Evolutionary conservation across 352 stramenopile genomes (phyloP).

Genomic region (Peronospora farinosa): DNA sequence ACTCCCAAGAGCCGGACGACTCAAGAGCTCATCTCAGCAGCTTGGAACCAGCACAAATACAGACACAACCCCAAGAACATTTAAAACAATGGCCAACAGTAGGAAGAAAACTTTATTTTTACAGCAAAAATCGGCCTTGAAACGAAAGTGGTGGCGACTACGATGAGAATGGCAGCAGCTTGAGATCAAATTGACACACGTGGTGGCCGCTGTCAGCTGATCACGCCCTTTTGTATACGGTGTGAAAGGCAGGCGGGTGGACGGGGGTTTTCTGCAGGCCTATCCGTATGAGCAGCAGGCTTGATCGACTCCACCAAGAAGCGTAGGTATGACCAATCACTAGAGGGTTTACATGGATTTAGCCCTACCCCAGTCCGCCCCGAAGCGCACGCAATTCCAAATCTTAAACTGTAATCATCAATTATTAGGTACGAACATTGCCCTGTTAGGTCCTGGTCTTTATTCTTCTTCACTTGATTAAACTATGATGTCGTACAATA

Average conservation of each 20-base stretch:
- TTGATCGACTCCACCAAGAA: background rate
- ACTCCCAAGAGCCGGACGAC: constrained; percentile 16
- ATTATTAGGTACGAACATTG: background rate
- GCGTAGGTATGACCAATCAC: background rate
- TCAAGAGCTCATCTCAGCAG: constrained; percentile 14
- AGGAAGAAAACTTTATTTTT: constrained; percentile 12
- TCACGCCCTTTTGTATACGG: background rate
- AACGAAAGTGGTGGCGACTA: constrained; percentile 12
- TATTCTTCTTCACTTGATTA: background rate
- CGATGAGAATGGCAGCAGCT: background rate
- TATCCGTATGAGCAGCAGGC: no score
- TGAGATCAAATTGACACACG: constrained; percentile 3
- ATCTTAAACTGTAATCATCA: constrained; percentile 18
- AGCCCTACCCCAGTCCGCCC: constrained; percentile 9
- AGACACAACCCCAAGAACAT: background rate
- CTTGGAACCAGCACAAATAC: constrained; percentile 5
- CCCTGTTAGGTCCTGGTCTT: background rate
- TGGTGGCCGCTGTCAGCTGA: constrained; percentile 14
- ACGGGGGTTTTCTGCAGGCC: no score
- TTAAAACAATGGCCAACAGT: background rate
- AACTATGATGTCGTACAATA: background rate
- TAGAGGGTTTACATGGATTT: background rate
- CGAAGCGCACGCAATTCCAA: constrained; percentile 23
- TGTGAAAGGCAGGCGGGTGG: no score
- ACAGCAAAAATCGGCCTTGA: constrained; percentile 5